phyloP scores from a whole-genome alignment of 2,329 filamentous ascomycete genomes.

The Epichloe uncinata region DNA sequence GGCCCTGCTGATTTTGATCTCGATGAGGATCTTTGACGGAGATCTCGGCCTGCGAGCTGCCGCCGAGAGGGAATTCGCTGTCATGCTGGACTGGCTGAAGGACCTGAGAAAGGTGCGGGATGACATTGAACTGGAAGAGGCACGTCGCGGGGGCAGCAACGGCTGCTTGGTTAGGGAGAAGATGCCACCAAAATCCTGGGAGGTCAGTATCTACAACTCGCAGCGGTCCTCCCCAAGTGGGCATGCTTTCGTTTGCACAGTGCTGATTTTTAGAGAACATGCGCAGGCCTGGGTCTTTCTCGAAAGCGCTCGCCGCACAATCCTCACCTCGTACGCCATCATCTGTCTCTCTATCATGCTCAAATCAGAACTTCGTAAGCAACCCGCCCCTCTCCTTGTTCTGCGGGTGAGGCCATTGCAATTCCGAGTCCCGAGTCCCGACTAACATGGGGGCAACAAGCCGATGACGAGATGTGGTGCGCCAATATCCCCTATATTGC shows the following conservation, averaged over 20 bases:
- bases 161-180: conserved; percentile 11
- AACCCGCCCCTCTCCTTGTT: not conserved
- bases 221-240: too few relatives aligned
- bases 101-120: conserved; percentile 20
- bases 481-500: conserved; percentile 19
- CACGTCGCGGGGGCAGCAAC: conserved; percentile 7
- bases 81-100: conserved; percentile 23
- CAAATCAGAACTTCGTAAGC: conserved; percentile 18
- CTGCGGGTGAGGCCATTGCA: too few relatives aligned
- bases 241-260: not conserved
- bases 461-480: conserved; percentile 6
- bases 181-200: conserved; percentile 27
- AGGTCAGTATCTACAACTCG: conserved; percentile 16
- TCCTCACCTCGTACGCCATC: conserved; percentile 20
- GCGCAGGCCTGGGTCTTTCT: conserved; percentile 26
- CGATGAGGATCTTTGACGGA: conserved; percentile 30
- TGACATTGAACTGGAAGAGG: conserved; percentile 19
- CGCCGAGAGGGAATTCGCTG: conserved; percentile 25
- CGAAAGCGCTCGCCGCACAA: conserved; percentile 27
- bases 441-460: conserved; percentile 2
- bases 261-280: not conserved
- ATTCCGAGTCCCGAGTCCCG: too few relatives aligned
- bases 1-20: conserved; percentile 27
- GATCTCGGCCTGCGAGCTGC: conserved; percentile 26
- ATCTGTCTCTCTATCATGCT: conserved; percentile 22